These are phyloP conservation scores for Perilla frutescens DNA, from an alignment of 257 asterid genomes.

Conservation along the genomic window DNA sequence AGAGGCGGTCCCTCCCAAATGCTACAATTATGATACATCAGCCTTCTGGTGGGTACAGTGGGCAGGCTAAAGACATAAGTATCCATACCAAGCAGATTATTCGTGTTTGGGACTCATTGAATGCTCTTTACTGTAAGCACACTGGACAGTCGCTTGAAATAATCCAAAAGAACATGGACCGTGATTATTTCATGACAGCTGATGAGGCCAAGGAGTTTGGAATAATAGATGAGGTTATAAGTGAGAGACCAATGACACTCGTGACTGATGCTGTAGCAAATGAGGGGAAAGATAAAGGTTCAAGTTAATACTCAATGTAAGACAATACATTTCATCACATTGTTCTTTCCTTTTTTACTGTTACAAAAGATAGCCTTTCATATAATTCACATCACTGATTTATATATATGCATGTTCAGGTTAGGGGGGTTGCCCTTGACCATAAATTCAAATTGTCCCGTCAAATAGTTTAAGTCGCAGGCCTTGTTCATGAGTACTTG, in stretches of 20 bases:
- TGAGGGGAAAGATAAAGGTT: constrained; percentile 61
- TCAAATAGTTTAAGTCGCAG: neutral
- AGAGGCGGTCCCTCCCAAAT: constrained; percentile 85
- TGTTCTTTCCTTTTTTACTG: constrained; percentile 18
- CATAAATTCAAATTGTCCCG: neutral
- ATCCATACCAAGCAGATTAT: constrained; percentile 85
- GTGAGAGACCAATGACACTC: constrained; percentile 73
- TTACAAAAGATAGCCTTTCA: neutral
- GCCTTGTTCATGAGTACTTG: constrained; percentile 6
- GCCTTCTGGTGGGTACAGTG: constrained; percentile 94
- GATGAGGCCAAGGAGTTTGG: constrained; percentile 93
- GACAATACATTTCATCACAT: constrained; percentile 2
- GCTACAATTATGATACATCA: constrained; percentile 94
- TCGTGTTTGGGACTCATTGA: constrained; percentile 84
- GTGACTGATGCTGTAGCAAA: constrained; percentile 73
- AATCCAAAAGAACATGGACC: constrained; percentile 79
- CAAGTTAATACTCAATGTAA: constrained; percentile 58
- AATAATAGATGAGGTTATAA: constrained; percentile 86
- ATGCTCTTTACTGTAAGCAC: constrained; percentile 79
- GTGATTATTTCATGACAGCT: constrained; percentile 95
- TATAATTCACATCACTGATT: constrained; percentile 11
- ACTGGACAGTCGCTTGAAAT: constrained; percentile 76
- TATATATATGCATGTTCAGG: constrained; percentile 15
- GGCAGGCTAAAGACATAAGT: constrained; percentile 90
- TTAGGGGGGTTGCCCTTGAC: constrained; percentile 6